Conservation (phyloP, 345 rosid genomes). For the Aquilaria malaccensis region DNA sequence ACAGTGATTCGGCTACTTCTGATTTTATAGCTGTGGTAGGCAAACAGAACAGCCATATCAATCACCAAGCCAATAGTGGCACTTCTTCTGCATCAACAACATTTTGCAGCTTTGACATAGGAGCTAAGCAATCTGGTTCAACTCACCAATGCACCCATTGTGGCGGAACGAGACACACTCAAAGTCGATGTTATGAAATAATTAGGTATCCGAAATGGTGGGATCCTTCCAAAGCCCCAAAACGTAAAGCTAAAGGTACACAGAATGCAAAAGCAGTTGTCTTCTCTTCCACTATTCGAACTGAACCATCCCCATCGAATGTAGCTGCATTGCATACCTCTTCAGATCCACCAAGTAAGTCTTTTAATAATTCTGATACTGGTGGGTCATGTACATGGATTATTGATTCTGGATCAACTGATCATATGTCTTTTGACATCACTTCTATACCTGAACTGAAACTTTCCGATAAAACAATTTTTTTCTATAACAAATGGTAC, state of each 20-base stretch:
- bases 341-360: background rate
- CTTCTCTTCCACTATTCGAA: no score
- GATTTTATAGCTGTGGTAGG: background rate
- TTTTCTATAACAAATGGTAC: no score
- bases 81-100: no score
- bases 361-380: background rate
- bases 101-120: no score
- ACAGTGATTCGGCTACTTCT: background rate
- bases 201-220: slow-evolving; percentile 7
- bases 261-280: no score
- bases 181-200: background rate
- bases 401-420: slow-evolving; percentile 3
- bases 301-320: background rate
- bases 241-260: background rate
- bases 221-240: background rate
- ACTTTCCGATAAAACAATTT: no score
- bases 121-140: no score
- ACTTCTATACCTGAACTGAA: no score
- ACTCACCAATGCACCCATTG: background rate
- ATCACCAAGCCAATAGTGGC: no score
- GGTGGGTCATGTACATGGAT: background rate
- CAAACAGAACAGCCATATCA: no score
- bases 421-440: background rate
- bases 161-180: background rate
- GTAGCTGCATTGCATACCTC: background rate